phyloP scores from a whole-genome alignment of 495 filamentous ascomycete species.

The Trichocladium uniseriatum region DNA sequence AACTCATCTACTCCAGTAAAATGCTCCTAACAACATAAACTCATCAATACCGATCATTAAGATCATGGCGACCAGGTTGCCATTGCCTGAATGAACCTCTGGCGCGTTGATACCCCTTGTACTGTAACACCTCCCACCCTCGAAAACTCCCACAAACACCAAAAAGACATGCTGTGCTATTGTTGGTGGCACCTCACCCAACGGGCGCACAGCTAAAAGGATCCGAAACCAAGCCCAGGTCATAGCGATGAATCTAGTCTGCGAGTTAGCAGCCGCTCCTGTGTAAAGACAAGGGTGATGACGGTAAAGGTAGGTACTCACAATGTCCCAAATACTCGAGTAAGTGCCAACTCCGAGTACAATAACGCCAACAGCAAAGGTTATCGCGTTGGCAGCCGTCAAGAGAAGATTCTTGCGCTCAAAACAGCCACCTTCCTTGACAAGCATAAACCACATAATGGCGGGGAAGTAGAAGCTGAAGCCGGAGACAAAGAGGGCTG shows the following conservation, averaged over 20 bases:
- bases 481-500: constrained; percentile 52
- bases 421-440: constrained; percentile 45
- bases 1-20: neutral
- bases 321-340: constrained; percentile 46
- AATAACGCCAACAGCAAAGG: constrained; percentile 47
- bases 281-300: neutral
- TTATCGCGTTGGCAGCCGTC: constrained; percentile 38
- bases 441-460: constrained; percentile 55
- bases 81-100: constrained; percentile 1
- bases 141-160: constrained; percentile 1
- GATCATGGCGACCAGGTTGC: neutral
- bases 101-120: neutral
- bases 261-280: constrained; percentile 10
- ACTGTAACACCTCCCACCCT: neutral
- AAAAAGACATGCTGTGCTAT: neutral
- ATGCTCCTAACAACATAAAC: neutral
- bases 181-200: constrained; percentile 7
- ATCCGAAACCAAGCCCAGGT: constrained; percentile 32
- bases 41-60: neutral
- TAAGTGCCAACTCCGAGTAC: constrained; percentile 52
- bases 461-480: constrained; percentile 59
- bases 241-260: constrained; percentile 37
- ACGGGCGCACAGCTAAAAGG: constrained; percentile 41
- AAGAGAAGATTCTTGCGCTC: constrained; percentile 37
- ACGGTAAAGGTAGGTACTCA: constrained; percentile 26